A percentile compares a stretch with the other conserved stretches of the same genome.
Evolutionary conservation across 495 filamentous ascomycete genomes (phyloP).

Genomic region (Poronia punctata): DNA sequence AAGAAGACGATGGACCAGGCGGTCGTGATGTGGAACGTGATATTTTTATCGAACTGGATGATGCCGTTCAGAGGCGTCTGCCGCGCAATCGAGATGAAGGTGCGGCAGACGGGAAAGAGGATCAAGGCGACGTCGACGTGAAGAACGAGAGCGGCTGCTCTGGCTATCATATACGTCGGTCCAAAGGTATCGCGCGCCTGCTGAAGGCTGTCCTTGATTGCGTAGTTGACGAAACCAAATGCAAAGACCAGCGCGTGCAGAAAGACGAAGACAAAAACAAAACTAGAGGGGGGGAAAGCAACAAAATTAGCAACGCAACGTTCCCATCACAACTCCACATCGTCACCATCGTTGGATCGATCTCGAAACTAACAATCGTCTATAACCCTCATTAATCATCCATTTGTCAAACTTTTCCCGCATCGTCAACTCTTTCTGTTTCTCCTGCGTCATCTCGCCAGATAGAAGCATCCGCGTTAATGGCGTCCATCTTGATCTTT

Average conservation of each 20-base stretch:
- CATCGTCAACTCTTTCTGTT: slow-evolving; percentile 51
- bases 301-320: no score
- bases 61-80: slow-evolving; percentile 71
- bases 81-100: slow-evolving; percentile 65
- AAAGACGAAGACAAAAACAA: slow-evolving; percentile 60
- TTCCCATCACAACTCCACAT: no score
- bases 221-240: slow-evolving; percentile 69
- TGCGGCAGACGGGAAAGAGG: slow-evolving; percentile 73
- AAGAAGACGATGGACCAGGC: slow-evolving; percentile 79
- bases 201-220: slow-evolving; percentile 62
- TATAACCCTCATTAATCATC: slow-evolving; percentile 76
- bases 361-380: slow-evolving; percentile 62
- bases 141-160: slow-evolving; percentile 60
- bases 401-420: slow-evolving; percentile 49
- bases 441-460: slow-evolving; percentile 60
- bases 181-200: slow-evolving; percentile 57
- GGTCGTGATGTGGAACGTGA: slow-evolving; percentile 72
- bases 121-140: slow-evolving; percentile 71
- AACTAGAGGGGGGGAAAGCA: slow-evolving; percentile 42
- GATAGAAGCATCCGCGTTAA: slow-evolving; percentile 62
- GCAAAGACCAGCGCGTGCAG: slow-evolving; percentile 63
- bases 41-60: slow-evolving; percentile 76
- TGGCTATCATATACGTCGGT: slow-evolving; percentile 62
- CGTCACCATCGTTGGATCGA: no score
- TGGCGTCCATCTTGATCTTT: slow-evolving; percentile 62